Base-by-base conservation (phyloP, 768 basidiomycete genomes). In the Termitomyces sp. region DNA sequence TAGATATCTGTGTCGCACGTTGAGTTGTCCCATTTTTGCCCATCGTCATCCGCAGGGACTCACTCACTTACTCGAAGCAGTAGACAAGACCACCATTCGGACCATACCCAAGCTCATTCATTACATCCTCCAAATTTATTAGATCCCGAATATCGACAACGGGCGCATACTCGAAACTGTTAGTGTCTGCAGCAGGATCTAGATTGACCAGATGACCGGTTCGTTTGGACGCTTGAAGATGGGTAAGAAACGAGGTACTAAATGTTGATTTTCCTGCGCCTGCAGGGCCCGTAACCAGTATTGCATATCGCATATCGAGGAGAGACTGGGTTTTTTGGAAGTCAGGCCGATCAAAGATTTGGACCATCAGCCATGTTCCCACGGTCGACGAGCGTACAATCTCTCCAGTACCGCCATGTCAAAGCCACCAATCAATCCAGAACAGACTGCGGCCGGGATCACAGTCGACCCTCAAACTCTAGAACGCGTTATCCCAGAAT, bases 221-320 rank as follows among this genome's bases (percentile, higher is more conserved):
- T 8, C 97, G 83, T 60, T 85, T 89, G 48, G 93, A 82, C 2
- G 90, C 80, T 56, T 82, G 84, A 5, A 98, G 84, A 73, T 98
- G 96, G 10, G 91, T 95, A 58, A 98, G 79, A 62, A 98, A 86
- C 0, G 95, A 84, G 21, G 82, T 77, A 64, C 91, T 90, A 67
- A 99, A 96, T 0, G 97, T 98, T 0, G 94, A 92, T 76, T 99
- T 99, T 50, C 97, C 97, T 14, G 97, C 94, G 49, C 97, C 97
- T 2, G 97, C 97, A 47, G 97, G 97, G n/a, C 97, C 97, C 54
- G 89, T 90, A 50, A 94, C 83, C 45, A 94, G 81, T 29, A 93
- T 87, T 7, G 92, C 92, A 75, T 94, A 94, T 59, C 92, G 87
- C 92, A 94, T n/a, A n/a, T 94, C 41, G 51, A 61, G 46, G 27